A percentile compares a stretch with the other conserved stretches of the same genome.
Conservation (phyloP, 1,139 yeast genomes). For the Protomyces macrosporus region DNA sequence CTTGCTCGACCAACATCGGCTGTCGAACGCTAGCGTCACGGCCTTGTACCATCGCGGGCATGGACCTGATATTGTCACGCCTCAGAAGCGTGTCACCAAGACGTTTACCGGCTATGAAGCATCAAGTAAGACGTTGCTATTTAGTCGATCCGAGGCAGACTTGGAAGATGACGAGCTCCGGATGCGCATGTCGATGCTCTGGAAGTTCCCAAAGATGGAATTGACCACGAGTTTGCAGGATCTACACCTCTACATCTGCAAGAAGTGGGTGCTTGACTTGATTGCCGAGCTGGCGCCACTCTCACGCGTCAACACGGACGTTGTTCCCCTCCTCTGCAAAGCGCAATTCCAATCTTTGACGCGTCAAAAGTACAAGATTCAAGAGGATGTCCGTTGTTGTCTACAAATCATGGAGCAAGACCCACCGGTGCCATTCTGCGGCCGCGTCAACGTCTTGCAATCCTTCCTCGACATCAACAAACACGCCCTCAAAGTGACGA, state of each 20-base stretch:
- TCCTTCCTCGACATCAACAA: slow-evolving; percentile 27
- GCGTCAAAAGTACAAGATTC: slow-evolving; percentile 6
- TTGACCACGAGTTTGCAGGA: slow-evolving; percentile 72
- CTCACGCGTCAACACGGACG: slow-evolving; percentile 26
- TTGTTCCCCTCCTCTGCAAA: slow-evolving; percentile 27
- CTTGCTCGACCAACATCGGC: slow-evolving; percentile 75
- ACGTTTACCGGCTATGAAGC: slow-evolving; percentile 28
- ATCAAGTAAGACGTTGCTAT: slow-evolving; percentile 33
- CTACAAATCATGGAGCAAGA: slow-evolving; percentile 5
- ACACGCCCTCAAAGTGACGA: slow-evolving; percentile 14
- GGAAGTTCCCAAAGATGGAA: slow-evolving; percentile 76
- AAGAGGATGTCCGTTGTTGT: neutral
- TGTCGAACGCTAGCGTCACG: slow-evolving; percentile 24
- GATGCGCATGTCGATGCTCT: slow-evolving; percentile 77
- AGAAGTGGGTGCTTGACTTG: slow-evolving; percentile 25
- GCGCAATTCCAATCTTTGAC: slow-evolving; percentile 28
- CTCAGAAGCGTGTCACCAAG: slow-evolving; percentile 17
- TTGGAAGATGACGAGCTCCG: slow-evolving; percentile 51
- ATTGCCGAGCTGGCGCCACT: slow-evolving; percentile 21
- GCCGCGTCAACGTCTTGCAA: slow-evolving; percentile 27
- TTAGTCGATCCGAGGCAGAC: slow-evolving; percentile 25
- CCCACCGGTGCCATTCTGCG: slow-evolving; percentile 15
- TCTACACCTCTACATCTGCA: slow-evolving; percentile 74
- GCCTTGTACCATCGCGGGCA: slow-evolving; percentile 24
- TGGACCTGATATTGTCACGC: slow-evolving; percentile 5